Evolutionary conservation across 495 filamentous ascomycete genomes (phyloP), one percentile per base, ranked within the genome.

Genomic region (Neohortaea acidophila): DNA sequence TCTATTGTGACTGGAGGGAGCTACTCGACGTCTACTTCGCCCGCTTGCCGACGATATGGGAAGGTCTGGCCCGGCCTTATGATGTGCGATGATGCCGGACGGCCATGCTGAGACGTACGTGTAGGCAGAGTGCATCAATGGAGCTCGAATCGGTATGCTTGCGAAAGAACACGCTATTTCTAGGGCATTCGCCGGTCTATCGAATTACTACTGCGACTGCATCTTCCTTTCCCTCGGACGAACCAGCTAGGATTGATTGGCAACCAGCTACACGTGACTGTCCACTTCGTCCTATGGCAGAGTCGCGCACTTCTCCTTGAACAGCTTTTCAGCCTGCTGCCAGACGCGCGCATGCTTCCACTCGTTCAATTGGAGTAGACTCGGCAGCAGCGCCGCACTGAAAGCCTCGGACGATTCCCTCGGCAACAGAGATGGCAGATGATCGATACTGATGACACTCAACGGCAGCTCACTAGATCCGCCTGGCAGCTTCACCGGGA

Each of bases 361-460:
- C 55, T 84, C 68, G 55, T 87, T 83, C 35, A 94, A 63, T 47
- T 79, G 69, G 30, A 91, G 53, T 42, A 96, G 61, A 47, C 74
- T 78, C 2, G 85, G 84, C 24, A 96, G 59, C 39, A 96, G 62
- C 19, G 79, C 79, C 29, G 66, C 60, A 60, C 76, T 84, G 57
- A 94, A 94, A 19, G 81, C 73, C 65, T 96, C 87, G 22, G 74
- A 82, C 25, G 82, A 75, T 59, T 96, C 87, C 30, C 86, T 65
- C 8, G 87, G 82, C 13, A 96, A 68, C 25, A 94, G 70, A 21
- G 43, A 48, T 0, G 87, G 87, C 7, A 96, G 70, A 54, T 94
- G 87, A 54, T 94, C 86, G 50, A 96, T 94, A 36, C 73, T 77
- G 56, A 91, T 84, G 36, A 87, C 81, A 24, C 69, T 75, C 34